Percentiles rank a stretch among this genome's conserved stretches.
Conservation (phyloP, 352 stramenopile genomes). For the Pythium myriotylum region DNA sequence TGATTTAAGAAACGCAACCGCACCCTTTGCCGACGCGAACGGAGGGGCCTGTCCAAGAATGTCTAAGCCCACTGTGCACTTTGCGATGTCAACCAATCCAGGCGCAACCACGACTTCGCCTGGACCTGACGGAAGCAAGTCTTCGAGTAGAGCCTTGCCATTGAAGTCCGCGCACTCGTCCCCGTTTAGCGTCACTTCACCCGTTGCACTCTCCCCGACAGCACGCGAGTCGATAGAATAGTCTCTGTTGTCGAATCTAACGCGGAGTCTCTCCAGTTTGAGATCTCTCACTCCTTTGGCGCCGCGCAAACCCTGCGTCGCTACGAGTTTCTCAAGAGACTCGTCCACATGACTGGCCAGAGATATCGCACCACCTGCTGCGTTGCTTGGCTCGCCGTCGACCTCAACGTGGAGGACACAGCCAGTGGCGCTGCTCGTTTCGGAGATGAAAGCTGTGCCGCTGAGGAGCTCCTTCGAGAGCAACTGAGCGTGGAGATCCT, state of each 20-base stretch:
- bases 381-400: slow-evolving; percentile 8
- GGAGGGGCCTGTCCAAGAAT: slow-evolving; percentile 17
- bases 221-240: slow-evolving; percentile 23
- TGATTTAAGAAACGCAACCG: slow-evolving; percentile 42
- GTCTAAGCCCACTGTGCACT: slow-evolving; percentile 29
- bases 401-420: slow-evolving; percentile 26
- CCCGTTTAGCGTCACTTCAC: slow-evolving; percentile 28
- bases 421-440: slow-evolving; percentile 11
- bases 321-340: slow-evolving; percentile 20
- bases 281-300: slow-evolving; percentile 19
- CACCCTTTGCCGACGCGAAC: slow-evolving; percentile 18
- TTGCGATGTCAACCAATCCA: slow-evolving; percentile 5
- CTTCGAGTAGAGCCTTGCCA: slow-evolving; percentile 10
- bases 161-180: slow-evolving; percentile 16
- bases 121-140: slow-evolving; percentile 6
- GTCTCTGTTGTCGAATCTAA: slow-evolving; percentile 28
- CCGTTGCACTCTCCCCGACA: slow-evolving; percentile 1
- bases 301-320: slow-evolving; percentile 14
- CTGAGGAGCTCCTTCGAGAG: slow-evolving; percentile 16
- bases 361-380: slow-evolving; percentile 17
- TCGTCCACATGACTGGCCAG: slow-evolving; percentile 16
- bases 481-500: slow-evolving; percentile 21
- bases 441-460: slow-evolving; percentile 20
- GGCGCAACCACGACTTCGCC: slow-evolving; percentile 17
- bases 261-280: slow-evolving; percentile 24